phyloP scores from a whole-genome alignment of 441 rosid genomes.

The Populus hybrid region DNA sequence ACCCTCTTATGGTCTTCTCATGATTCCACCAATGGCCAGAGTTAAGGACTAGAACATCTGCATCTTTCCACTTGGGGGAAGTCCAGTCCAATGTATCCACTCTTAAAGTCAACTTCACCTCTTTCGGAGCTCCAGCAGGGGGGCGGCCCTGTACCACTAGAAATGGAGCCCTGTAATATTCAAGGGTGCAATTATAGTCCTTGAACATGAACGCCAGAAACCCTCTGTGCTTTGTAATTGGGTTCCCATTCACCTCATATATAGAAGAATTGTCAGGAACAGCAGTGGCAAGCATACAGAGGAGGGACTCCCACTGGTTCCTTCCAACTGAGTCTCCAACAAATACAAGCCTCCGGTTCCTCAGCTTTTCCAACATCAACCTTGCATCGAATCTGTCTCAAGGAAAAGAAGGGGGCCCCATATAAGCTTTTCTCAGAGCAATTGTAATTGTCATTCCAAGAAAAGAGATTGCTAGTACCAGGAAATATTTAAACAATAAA shows the following conservation, averaged over 20 bases:
- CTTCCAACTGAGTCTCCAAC: constrained; percentile 96
- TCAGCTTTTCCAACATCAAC: constrained; percentile 64
- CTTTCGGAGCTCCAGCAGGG: constrained; percentile 47
- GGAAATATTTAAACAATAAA: neutral
- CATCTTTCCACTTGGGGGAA: constrained; percentile 53
- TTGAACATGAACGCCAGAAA: constrained; percentile 65
- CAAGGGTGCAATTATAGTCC: constrained; percentile 84
- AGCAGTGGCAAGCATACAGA: constrained; percentile 79
- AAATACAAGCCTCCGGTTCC: constrained; percentile 62
- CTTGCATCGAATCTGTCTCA: constrained; percentile 66
- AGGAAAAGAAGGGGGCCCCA: constrained; percentile 9
- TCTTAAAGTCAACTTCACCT: constrained; percentile 56
- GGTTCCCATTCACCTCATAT: constrained; percentile 71
- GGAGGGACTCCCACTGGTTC: constrained; percentile 95
- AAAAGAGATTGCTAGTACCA: neutral
- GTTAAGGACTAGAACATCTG: constrained; percentile 67
- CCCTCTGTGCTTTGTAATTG: constrained; percentile 89
- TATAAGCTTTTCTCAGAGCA: neutral
- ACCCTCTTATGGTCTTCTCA: constrained; percentile 67
- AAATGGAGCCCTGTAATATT: constrained; percentile 87
- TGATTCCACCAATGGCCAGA: constrained; percentile 94
- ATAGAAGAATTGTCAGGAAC: constrained; percentile 56
- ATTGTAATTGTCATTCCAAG: neutral
- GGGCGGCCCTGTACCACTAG: constrained; percentile 66
- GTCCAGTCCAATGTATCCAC: constrained; percentile 67